A percentile compares a stretch with the other conserved stretches of the same genome.
These are phyloP conservation scores for Leishmania tropica DNA, from an alignment of 208 protist species.

Conservation along the genomic window DNA sequence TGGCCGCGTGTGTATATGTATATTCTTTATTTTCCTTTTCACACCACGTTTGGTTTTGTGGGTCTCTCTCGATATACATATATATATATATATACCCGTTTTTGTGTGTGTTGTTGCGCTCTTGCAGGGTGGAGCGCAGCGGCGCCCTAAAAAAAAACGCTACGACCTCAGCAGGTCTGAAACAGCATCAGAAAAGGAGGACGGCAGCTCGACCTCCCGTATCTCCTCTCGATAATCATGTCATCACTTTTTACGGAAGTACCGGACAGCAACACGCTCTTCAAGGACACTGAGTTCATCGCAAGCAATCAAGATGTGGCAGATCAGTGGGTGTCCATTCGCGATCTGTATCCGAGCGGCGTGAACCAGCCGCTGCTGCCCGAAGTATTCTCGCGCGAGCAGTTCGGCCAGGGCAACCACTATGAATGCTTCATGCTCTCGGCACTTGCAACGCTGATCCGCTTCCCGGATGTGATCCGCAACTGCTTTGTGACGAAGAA, in stretches of 20 bases:
- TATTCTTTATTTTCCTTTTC: neutral
- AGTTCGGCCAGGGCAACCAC: slow-evolving; percentile 83
- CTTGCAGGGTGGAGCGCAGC: neutral
- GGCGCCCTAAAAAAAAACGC: neutral
- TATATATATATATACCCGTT: neutral
- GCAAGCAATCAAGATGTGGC: slow-evolving; percentile 57
- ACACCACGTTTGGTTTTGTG: neutral
- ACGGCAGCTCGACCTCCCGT: neutral
- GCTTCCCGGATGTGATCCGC: slow-evolving; percentile 71
- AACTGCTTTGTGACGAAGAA: slow-evolving; percentile 85
- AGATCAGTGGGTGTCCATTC: slow-evolving; percentile 68
- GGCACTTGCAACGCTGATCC: slow-evolving; percentile 60
- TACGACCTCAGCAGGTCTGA: neutral
- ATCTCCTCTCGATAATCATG: neutral
- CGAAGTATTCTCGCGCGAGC: slow-evolving; percentile 54
- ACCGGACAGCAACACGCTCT: slow-evolving; percentile 53
- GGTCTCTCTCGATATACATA: neutral
- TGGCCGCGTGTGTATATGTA: too few species aligned
- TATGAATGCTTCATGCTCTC: slow-evolving; percentile 86
- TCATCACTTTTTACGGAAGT: slow-evolving; percentile 32
- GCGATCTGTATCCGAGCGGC: slow-evolving; percentile 70
- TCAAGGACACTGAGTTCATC: slow-evolving; percentile 79
- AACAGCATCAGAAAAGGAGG: neutral
- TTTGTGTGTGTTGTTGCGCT: neutral
- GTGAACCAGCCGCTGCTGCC: slow-evolving; percentile 58